Evolutionary conservation across 2,329 filamentous ascomycete species (phyloP).

Genomic region (Aureobasidium zeae): DNA sequence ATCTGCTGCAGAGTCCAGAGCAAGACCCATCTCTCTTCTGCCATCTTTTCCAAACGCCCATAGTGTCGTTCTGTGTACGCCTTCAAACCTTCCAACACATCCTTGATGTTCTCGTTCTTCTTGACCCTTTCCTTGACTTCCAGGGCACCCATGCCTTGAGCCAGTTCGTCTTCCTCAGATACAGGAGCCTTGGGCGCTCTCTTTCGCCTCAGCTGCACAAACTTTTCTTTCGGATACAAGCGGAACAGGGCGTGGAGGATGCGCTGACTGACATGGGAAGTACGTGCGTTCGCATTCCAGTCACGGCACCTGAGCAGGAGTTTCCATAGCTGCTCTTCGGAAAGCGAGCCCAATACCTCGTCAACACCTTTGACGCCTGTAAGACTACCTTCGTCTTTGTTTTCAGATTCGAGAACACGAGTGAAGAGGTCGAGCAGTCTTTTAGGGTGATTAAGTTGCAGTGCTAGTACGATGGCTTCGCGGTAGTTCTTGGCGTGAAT

Average conservation of each 20-base stretch:
- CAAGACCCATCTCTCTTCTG: constrained; percentile 88
- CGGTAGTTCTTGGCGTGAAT: constrained; percentile 81
- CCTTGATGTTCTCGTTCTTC: constrained; percentile 60
- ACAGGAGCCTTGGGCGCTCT: constrained; percentile 14
- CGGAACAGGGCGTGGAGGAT: constrained; percentile 72
- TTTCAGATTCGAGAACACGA: constrained; percentile 57
- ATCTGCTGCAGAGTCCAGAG: constrained; percentile 91
- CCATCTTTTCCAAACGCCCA: constrained; percentile 74
- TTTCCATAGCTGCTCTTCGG: constrained; percentile 75
- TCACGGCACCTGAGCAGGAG: constrained; percentile 77
- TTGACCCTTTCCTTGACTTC: constrained; percentile 22
- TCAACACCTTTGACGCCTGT: constrained; percentile 63
- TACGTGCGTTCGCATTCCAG: constrained; percentile 95
- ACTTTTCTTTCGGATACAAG: constrained; percentile 67
- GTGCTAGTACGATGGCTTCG: constrained; percentile 81
- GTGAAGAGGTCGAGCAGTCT: constrained; percentile 78
- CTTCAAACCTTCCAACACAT: constrained; percentile 76
- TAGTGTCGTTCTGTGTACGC: constrained; percentile 93
- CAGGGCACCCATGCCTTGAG: constrained; percentile 24
- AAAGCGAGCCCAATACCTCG: constrained; percentile 67
- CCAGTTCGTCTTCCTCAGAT: constrained; percentile 23
- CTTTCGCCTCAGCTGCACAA: constrained; percentile 44
- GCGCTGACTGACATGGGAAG: constrained; percentile 73
- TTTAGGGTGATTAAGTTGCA: constrained; percentile 90
- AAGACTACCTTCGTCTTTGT: constrained; percentile 53